Base-by-base conservation (phyloP, 257 asterid species). In the Craterostigma plantagineum region DNA sequence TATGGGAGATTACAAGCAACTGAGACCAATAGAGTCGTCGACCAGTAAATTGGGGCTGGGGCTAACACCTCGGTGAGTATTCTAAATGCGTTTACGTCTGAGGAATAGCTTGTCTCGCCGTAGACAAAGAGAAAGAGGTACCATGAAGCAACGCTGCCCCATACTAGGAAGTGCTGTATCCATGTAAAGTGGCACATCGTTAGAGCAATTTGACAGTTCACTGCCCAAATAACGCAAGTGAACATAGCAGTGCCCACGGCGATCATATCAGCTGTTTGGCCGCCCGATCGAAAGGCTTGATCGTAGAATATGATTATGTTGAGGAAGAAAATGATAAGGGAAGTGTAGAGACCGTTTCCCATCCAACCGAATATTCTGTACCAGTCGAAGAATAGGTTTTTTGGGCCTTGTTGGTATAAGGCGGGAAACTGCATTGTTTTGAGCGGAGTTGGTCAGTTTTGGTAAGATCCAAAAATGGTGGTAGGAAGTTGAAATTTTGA, bases 321-420 rank as follows among this genome's bases (percentile, higher is more conserved):
- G 46, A 79, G 82, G 80, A 76, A 81, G 61, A 78, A 87, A 11
- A 81, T 47, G 12, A 87, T 54, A 50, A 87, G 62, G 37, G 97
- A 87, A 9, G 93, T 64, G 54, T 87, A 87, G 46, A 82, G 63
- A 16, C 92, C 97, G 3, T 87, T 87, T 15, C 70, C 92, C 92
- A 87, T 77, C 97, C 97, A 87, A 47, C 97, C 97, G 0, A 76
- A 69, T 67, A 87, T 82, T 49, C 95, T 63, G 63, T 57, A 51
- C 95, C 97, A 81, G 67, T 79, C 77, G 49, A 87, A 87, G 76
- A 81, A 82, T 63, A 87, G 50, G 45, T 87, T 87, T 59, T 70
- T 76, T 17, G 93, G 95, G 18, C 97, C 97, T 60, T 87, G 97
- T 50, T 82, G 97, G 60, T 87, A 87, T 41, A 87, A 56, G 9